Conservation (phyloP, 2,329 filamentous ascomycete species). For the Spiromastix sp. region DNA sequence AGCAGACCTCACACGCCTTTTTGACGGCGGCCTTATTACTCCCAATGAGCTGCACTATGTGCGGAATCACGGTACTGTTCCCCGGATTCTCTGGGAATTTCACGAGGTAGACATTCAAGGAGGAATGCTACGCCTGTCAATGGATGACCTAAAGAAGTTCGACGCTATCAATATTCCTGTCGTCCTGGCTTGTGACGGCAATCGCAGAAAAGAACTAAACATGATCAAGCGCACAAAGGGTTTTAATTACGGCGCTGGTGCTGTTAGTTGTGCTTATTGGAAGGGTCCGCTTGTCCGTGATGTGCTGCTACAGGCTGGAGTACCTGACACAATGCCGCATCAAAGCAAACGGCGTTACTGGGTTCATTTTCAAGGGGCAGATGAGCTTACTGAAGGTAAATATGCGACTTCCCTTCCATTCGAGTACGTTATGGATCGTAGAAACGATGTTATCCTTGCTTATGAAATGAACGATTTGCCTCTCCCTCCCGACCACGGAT, state of each 20-base stretch:
- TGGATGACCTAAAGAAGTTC: slow-evolving; percentile 38
- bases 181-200: slow-evolving; percentile 40
- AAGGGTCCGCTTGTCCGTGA: slow-evolving; percentile 38
- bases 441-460: slow-evolving; percentile 39
- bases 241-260: slow-evolving; percentile 39
- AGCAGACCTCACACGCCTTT: slow-evolving; percentile 32
- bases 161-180: slow-evolving; percentile 39
- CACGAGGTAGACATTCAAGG: slow-evolving; percentile 38
- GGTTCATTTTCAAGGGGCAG: slow-evolving; percentile 43
- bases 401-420: slow-evolving; percentile 41
- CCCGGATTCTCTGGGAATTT: slow-evolving; percentile 39
- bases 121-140: slow-evolving; percentile 29
- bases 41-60: slow-evolving; percentile 44
- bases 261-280: slow-evolving; percentile 42
- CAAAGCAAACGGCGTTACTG: slow-evolving; percentile 21
- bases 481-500: slow-evolving; percentile 34
- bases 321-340: slow-evolving; percentile 15
- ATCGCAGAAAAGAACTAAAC: slow-evolving; percentile 43
- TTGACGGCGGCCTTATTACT: slow-evolving; percentile 40
- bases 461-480: slow-evolving; percentile 33
- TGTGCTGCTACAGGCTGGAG: slow-evolving; percentile 34
- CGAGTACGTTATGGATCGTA: slow-evolving; percentile 38
- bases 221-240: slow-evolving; percentile 40
- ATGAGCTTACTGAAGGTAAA: slow-evolving; percentile 37
- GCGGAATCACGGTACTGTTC: slow-evolving; percentile 45